These are phyloP conservation scores for Ceratonia siliqua DNA, from an alignment of 306 rosid genomes.

Conservation along the genomic window DNA sequence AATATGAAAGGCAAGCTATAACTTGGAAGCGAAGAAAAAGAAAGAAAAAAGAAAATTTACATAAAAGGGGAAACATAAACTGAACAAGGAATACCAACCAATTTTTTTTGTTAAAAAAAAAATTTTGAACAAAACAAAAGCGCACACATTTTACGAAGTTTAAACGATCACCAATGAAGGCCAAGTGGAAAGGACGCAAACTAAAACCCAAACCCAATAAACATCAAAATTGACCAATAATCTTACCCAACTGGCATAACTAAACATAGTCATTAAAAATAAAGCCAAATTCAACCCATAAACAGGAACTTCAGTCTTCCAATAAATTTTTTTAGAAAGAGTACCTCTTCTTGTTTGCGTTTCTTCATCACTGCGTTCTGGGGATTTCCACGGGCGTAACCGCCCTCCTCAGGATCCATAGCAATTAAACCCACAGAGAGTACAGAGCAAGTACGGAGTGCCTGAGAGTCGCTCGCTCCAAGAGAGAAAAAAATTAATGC, in stretches of 20 bases:
- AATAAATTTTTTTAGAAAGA: neutral
- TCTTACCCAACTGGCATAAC: neutral
- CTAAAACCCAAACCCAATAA: neutral
- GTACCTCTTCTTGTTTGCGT: slow-evolving; percentile 55
- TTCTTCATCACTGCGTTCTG: slow-evolving; percentile 42
- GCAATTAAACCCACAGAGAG: neutral
- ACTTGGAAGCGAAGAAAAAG: neutral
- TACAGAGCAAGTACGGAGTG: neutral
- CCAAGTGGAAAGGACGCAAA: neutral
- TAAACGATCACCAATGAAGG: slow-evolving; percentile 28
- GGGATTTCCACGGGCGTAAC: slow-evolving; percentile 15
- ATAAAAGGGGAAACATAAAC: neutral
- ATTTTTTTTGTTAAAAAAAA: neutral
- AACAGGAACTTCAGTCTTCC: neutral
- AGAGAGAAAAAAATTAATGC: neutral
- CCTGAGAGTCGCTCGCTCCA: neutral
- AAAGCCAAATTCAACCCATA: neutral
- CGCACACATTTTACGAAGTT: neutral
- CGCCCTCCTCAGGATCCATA: slow-evolving; percentile 49
- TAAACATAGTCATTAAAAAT: neutral
- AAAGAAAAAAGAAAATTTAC: neutral
- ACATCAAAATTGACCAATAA: neutral
- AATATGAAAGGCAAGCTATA: neutral
- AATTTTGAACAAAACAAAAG: neutral
- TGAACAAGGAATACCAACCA: neutral